Evolutionary conservation across 225 moss, liverwort and hornwort species (phyloP).

Genomic region (Physcomitrium patens): DNA sequence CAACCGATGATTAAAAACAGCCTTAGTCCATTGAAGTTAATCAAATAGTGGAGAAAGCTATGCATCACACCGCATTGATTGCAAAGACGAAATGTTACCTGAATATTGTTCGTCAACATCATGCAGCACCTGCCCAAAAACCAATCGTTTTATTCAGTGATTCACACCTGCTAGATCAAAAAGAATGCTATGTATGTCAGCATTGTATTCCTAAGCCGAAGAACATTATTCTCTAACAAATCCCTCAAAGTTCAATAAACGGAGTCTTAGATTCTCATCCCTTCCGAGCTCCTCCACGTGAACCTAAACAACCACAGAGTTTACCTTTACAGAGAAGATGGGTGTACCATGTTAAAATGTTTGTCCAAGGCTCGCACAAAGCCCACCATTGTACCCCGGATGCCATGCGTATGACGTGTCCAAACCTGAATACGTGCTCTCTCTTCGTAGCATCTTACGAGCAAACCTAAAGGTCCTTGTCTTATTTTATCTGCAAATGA

Average conservation of each 20-base stretch:
- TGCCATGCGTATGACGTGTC: conserved; percentile 72
- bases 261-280: neutral
- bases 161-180: conserved; percentile 27
- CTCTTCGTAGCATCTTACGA: conserved; percentile 64
- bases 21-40: neutral
- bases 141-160: conserved; percentile 30
- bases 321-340: conserved; percentile 50
- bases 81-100: conserved; percentile 37
- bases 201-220: neutral
- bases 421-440: conserved; percentile 68
- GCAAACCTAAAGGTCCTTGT: conserved; percentile 61
- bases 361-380: conserved; percentile 73
- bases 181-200: neutral
- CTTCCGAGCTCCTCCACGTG: neutral
- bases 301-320: conserved; percentile 30
- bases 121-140: conserved; percentile 58
- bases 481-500: conserved; percentile 53
- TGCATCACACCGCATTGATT: neutral
- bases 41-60: neutral
- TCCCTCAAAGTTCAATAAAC: neutral
- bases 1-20: neutral
- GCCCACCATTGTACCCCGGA: conserved; percentile 69
- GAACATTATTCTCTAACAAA: neutral
- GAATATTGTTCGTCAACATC: conserved; percentile 78
- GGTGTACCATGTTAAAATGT: conserved; percentile 72